Percentiles rank a stretch among this genome's conserved stretches.
These are phyloP conservation scores for Diversispora epigaea DNA, from an alignment of 192 early-diverging fungal genomes.

Conservation along the genomic window DNA sequence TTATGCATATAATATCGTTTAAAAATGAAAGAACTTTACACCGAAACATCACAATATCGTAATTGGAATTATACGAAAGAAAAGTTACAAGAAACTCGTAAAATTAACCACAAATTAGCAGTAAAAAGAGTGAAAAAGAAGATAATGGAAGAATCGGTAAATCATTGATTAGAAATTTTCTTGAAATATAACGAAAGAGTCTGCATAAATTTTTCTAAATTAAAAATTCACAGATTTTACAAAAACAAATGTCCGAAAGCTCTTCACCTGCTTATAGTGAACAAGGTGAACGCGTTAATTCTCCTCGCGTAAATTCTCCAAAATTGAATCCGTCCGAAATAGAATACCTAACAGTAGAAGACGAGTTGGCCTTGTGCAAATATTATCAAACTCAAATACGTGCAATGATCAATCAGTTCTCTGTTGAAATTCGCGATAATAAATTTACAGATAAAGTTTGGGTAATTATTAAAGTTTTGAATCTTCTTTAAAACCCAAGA, in stretches of 20 bases:
- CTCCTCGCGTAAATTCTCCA: conserved; percentile 23
- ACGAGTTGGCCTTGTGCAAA: conserved; percentile 52
- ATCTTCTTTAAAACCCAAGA: no score
- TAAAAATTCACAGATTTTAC: conserved; percentile 5
- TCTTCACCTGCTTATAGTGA: background rate
- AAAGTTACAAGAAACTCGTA: conserved; percentile 57
- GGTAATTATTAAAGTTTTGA: background rate
- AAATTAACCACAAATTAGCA: conserved; percentile 54
- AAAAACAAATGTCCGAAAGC: background rate
- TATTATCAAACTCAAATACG: conserved; percentile 57
- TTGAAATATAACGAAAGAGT: background rate
- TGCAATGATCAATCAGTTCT: background rate
- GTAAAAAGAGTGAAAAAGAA: conserved; percentile 58
- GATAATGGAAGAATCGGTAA: conserved; percentile 53
- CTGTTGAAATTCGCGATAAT: background rate
- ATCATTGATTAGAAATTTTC: background rate
- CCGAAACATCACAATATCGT: conserved; percentile 71
- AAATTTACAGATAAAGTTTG: conserved; percentile 13
- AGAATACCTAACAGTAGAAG: conserved; percentile 50
- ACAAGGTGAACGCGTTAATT: conserved; percentile 26
- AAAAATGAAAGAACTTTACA: conserved; percentile 49
- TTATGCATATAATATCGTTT: no score
- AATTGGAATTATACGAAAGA: conserved; percentile 68
- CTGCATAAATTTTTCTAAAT: background rate
- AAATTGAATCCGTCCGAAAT: conserved; percentile 35